phyloP scores from a whole-genome alignment of 371 early-diverging fungal species.

The Conidiobolus incongruus region DNA sequence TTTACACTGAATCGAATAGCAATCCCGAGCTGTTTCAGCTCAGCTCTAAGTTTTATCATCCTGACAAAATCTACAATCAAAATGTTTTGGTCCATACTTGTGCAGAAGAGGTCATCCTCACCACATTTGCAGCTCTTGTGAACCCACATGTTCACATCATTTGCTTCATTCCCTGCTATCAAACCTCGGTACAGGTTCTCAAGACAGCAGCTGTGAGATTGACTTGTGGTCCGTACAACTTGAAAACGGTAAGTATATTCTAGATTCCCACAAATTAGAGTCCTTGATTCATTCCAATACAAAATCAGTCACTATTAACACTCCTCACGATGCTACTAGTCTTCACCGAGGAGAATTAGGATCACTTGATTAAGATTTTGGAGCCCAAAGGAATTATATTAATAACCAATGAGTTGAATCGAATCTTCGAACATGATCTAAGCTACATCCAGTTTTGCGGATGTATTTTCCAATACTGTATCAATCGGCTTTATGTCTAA shows the following conservation, averaged over 20 bases:
- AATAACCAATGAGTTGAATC: not conserved
- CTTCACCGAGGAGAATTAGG: not conserved
- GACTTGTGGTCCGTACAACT: no score
- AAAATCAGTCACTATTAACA: not conserved
- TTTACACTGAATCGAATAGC: not conserved
- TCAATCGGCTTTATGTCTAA: not conserved
- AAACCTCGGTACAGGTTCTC: not conserved
- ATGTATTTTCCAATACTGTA: not conserved
- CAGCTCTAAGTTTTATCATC: not conserved
- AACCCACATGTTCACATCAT: not conserved
- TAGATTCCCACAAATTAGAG: not conserved
- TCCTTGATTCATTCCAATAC: not conserved
- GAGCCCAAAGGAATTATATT: not conserved
- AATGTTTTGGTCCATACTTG: not conserved
- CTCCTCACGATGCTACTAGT: not conserved
- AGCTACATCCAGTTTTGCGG: not conserved
- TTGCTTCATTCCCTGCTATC: not conserved
- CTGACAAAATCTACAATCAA: not conserved
- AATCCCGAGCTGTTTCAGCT: not conserved
- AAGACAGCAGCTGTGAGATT: not conserved
- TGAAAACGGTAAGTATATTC: not conserved
- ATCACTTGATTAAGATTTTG: not conserved
- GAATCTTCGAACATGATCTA: not conserved
- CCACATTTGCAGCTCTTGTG: not conserved
- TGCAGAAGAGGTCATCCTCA: not conserved